Percentiles rank a stretch among this genome's conserved stretches.
phyloP scores from a whole-genome alignment of 306 rosid species.

The Pyrus communis region DNA sequence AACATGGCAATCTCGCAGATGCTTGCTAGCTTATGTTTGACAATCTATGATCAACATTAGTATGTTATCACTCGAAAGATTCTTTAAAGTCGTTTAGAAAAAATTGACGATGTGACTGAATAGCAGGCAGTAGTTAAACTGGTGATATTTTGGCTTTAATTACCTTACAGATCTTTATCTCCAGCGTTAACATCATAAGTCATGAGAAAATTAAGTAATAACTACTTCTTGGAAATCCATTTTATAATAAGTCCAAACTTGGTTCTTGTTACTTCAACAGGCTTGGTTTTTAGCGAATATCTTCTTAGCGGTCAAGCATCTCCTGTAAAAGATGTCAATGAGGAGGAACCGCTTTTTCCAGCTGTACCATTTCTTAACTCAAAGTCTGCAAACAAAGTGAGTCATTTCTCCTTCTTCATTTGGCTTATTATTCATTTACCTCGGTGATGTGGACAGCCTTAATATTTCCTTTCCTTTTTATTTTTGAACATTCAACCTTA shows the following conservation, averaged over 20 bases:
- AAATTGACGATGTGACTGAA: no score
- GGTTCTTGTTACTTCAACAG: constrained; percentile 37
- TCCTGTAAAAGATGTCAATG: constrained; percentile 75
- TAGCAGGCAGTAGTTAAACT: no score
- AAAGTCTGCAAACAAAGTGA: constrained; percentile 48
- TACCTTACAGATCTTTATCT: no score
- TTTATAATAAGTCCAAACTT: not conserved
- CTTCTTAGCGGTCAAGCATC: constrained; percentile 87
- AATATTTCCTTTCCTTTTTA: constrained; percentile 10
- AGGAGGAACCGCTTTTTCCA: constrained; percentile 86
- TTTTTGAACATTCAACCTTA: constrained; percentile 14
- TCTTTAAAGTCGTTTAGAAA: no score
- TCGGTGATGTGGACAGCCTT: constrained; percentile 1
- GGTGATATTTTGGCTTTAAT: no score
- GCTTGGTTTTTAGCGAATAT: constrained; percentile 90
- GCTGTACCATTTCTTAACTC: constrained; percentile 55
- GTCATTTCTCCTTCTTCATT: constrained; percentile 21
- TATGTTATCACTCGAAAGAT: no score
- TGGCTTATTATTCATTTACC: not conserved
- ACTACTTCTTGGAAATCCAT: not conserved
- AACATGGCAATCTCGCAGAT: not conserved
- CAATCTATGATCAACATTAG: no score
- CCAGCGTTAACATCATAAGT: no score
- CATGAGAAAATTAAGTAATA: not conserved
- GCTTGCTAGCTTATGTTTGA: no score